Conservation (phyloP, 1,139 yeast species). For the Zygosaccharomyces pseudobailii region DNA sequence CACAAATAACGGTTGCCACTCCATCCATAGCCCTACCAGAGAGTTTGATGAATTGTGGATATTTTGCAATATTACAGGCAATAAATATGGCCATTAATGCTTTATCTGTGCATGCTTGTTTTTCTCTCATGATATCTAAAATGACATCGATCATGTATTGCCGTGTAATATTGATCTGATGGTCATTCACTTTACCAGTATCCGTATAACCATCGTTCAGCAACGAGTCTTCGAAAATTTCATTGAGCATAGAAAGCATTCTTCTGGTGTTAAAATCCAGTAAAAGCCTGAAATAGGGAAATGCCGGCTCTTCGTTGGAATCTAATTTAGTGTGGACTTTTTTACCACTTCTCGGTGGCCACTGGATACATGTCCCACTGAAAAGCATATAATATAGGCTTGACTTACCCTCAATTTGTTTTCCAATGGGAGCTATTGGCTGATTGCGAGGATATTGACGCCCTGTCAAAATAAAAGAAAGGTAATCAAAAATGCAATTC, state of each 20-base stretch:
- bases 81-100: constrained; percentile 58
- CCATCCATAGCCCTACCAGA: constrained; percentile 52
- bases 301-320: constrained; percentile 30
- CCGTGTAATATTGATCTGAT: constrained; percentile 22
- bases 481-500: constrained; percentile 49
- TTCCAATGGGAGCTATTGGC: constrained; percentile 35
- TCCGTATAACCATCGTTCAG: constrained; percentile 23
- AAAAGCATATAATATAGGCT: constrained; percentile 54
- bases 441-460: constrained; percentile 71
- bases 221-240: constrained; percentile 30
- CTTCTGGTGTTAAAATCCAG: constrained; percentile 20
- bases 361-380: constrained; percentile 43
- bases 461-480: constrained; percentile 69
- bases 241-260: constrained; percentile 26
- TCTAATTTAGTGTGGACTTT: constrained; percentile 21
- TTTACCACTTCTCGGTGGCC: constrained; percentile 39
- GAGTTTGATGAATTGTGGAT: constrained; percentile 67
- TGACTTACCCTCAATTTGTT: constrained; percentile 39
- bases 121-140: constrained; percentile 21
- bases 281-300: constrained; percentile 34
- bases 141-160: constrained; percentile 33
- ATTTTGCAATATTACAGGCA: constrained; percentile 74
- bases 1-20: constrained; percentile 49
- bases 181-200: not conserved
- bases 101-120: constrained; percentile 17